These are phyloP conservation scores for Aquilaria yunnanensis DNA, from an alignment of 345 rosid genomes.

Conservation along the genomic window DNA sequence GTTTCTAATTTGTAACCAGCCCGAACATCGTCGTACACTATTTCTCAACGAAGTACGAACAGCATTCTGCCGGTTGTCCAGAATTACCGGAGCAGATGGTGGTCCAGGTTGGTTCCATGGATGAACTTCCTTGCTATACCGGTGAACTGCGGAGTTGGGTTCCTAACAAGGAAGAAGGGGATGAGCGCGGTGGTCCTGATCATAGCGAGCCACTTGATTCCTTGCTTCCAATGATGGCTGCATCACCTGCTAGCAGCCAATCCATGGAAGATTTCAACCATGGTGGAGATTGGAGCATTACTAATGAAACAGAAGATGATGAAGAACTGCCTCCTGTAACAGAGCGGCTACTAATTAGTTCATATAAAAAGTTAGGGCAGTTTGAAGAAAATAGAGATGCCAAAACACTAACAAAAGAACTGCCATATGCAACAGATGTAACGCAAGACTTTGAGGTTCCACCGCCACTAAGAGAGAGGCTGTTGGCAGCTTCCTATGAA, in stretches of 20 bases:
- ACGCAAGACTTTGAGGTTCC: too few species aligned
- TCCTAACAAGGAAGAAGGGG: slow-evolving; percentile 27
- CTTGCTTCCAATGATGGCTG: neutral
- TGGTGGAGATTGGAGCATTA: neutral
- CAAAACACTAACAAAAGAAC: too few species aligned
- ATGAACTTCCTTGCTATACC: slow-evolving; percentile 66
- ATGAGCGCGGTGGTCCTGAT: slow-evolving; percentile 1
- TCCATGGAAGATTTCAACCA: neutral
- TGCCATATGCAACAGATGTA: too few species aligned
- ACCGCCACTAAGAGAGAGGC: too few species aligned
- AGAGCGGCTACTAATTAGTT: too few species aligned
- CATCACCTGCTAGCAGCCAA: neutral
- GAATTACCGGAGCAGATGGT: slow-evolving; percentile 69
- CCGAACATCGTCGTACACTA: slow-evolving; percentile 67
- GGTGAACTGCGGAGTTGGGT: slow-evolving; percentile 16
- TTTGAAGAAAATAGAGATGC: too few species aligned
- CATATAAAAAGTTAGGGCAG: too few species aligned
- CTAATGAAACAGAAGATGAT: neutral
- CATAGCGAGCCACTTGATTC: neutral
- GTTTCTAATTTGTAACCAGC: slow-evolving; percentile 30
- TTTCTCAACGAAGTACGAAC: slow-evolving; percentile 75
- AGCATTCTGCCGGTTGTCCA: slow-evolving; percentile 53
- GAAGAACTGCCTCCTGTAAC: too few species aligned
- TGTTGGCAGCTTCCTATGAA: too few species aligned
- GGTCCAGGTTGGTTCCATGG: slow-evolving; percentile 54